A percentile compares a stretch with the other conserved stretches of the same genome.
Evolutionary conservation across 495 filamentous ascomycete genomes (phyloP).

Genomic region (Aspergillus steynii): DNA sequence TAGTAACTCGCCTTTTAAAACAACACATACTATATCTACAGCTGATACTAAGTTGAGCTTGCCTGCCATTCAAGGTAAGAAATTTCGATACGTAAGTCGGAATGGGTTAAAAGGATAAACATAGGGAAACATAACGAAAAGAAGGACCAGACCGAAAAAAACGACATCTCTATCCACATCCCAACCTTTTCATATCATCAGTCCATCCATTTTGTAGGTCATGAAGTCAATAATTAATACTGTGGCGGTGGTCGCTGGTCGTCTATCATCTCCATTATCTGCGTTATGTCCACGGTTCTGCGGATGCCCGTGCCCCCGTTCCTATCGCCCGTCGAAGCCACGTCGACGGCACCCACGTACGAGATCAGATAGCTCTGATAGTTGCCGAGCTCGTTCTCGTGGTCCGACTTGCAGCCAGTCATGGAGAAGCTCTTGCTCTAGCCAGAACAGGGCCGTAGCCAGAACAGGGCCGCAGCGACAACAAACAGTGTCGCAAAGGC

Average conservation of each 20-base stretch:
- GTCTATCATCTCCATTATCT: background rate
- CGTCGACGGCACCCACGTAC: background rate
- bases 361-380: background rate
- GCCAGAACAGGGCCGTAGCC: background rate
- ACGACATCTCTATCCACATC: background rate
- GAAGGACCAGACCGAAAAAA: background rate
- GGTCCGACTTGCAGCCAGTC: background rate
- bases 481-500: constrained; percentile 1
- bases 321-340: background rate
- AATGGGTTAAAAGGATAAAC: background rate
- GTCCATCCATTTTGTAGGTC: background rate
- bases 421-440: background rate
- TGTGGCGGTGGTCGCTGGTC: background rate
- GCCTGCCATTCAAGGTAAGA: background rate
- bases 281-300: background rate
- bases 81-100: background rate
- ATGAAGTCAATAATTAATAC: constrained; percentile 1
- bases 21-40: constrained; percentile 1
- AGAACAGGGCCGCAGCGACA: background rate
- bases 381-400: background rate
- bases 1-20: constrained; percentile 1
- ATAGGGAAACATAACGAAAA: constrained; percentile 1
- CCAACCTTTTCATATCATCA: background rate
- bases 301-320: background rate
- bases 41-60: background rate